Evolutionary conservation across 768 basidiomycete species (phyloP).

Genomic region (Xerocomellus dryophilus): DNA sequence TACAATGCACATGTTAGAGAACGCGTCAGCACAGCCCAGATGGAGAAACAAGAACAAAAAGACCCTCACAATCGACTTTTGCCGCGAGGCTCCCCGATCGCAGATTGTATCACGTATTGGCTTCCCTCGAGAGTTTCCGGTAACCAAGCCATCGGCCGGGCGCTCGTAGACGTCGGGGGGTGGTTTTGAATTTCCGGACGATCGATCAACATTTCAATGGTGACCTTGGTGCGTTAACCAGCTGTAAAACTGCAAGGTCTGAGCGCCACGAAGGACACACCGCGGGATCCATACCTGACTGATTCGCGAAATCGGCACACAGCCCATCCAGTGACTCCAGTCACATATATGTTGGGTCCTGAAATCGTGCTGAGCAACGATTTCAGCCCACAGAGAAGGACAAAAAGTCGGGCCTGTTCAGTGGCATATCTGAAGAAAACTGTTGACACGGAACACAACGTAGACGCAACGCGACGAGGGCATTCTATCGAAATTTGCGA

Average conservation of each 20-base stretch:
- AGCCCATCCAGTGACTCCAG: not conserved
- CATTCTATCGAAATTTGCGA: too few species aligned
- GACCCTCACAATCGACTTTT: not conserved
- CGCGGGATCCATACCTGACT: not conserved
- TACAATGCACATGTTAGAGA: not conserved
- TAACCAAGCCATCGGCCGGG: conserved; percentile 8
- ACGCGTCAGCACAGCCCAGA: not conserved
- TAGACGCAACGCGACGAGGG: too few species aligned
- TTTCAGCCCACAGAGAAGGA: too few species aligned
- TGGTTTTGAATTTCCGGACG: not conserved
- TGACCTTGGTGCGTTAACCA: not conserved
- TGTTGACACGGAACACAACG: too few species aligned
- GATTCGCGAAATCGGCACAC: too few species aligned
- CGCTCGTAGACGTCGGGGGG: not conserved
- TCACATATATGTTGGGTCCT: not conserved
- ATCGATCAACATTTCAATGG: conserved; percentile 1
- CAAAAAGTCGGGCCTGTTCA: too few species aligned
- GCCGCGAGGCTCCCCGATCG: not conserved
- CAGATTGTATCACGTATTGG: not conserved
- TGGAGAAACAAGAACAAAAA: not conserved
- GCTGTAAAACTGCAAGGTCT: not conserved
- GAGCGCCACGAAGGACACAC: not conserved
- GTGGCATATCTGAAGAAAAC: too few species aligned
- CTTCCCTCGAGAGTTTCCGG: conserved; percentile 4
- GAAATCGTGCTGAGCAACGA: too few species aligned